A percentile compares a stretch with the other conserved stretches of the same genome.
phyloP scores from a whole-genome alignment of 2,329 filamentous ascomycete species.

The Claviceps sp. region DNA sequence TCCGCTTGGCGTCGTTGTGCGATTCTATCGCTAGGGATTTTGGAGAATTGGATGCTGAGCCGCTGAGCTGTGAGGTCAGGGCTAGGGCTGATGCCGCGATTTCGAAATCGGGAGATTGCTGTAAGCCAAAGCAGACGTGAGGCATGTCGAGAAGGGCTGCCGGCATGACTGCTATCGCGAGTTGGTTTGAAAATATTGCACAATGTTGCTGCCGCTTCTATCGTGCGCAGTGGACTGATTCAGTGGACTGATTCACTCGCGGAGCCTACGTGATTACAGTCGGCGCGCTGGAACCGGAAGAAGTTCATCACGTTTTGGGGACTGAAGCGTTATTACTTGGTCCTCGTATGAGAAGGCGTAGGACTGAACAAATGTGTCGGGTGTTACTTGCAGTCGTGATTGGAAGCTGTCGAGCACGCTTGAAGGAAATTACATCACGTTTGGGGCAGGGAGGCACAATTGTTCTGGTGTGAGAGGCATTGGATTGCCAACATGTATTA shows the following conservation, averaged over 20 bases:
- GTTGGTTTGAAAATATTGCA: neutral
- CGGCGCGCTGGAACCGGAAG: no score
- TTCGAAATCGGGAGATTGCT: conserved; percentile 38
- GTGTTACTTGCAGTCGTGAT: no score
- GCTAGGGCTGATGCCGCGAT: conserved; percentile 34
- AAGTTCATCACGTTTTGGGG: no score
- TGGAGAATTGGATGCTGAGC: conserved; percentile 34
- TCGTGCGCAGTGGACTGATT: neutral
- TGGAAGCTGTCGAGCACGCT: no score
- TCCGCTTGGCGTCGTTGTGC: conserved; percentile 48
- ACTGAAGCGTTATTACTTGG: no score
- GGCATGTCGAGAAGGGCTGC: neutral
- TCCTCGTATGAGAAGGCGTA: no score
- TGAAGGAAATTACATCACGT: no score
- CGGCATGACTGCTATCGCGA: neutral
- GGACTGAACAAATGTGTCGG: no score
- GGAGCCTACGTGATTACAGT: no score
- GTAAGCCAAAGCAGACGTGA: conserved; percentile 28
- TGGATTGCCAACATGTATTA: neutral
- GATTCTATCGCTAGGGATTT: conserved; percentile 44
- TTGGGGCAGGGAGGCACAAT: no score
- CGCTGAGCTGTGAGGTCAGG: conserved; percentile 23
- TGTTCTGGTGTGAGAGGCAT: no score
- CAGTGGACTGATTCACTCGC: no score
- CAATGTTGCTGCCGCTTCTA: neutral